These are phyloP conservation scores for Candida nitratophila DNA, from an alignment of 805 yeast species.

Conservation along the genomic window DNA sequence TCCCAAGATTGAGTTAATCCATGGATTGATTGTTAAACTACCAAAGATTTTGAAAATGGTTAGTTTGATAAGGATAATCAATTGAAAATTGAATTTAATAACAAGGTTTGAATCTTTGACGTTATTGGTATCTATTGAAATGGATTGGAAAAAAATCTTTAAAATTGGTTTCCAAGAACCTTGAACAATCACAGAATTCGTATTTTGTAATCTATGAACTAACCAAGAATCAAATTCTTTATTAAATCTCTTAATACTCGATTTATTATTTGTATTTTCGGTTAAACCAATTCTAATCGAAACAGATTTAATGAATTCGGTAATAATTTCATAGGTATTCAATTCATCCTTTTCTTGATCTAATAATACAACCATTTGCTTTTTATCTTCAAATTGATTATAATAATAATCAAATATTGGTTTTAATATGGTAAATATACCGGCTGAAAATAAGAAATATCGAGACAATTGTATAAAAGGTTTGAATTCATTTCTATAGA, in stretches of 20 bases:
- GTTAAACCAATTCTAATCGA: background rate
- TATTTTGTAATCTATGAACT: constrained; percentile 7
- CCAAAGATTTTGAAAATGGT: constrained; percentile 11
- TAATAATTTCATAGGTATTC: background rate
- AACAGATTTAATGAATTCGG: background rate
- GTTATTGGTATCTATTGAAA: background rate
- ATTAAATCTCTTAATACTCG: constrained; percentile 8
- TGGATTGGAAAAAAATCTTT: constrained; percentile 9
- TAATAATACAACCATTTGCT: background rate
- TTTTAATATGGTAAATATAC: constrained; percentile 14
- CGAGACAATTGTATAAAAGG: constrained; percentile 7
- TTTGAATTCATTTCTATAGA: constrained; percentile 10
- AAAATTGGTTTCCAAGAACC: constrained; percentile 10
- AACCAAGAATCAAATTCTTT: constrained; percentile 8
- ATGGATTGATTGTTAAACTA: constrained; percentile 2
- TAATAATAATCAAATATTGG: constrained; percentile 3
- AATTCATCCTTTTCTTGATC: background rate
- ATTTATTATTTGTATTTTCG: background rate
- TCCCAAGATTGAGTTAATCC: constrained; percentile 3
- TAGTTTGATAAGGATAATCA: constrained; percentile 14
- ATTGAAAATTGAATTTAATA: constrained; percentile 18
- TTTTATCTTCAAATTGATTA: too few relatives aligned
- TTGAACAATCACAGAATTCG: background rate
- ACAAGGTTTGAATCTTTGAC: background rate
- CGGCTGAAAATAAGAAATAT: constrained; percentile 13